Evolutionary conservation across 2,329 filamentous ascomycete genomes (phyloP).

Genomic region (Spiromastix sp.): DNA sequence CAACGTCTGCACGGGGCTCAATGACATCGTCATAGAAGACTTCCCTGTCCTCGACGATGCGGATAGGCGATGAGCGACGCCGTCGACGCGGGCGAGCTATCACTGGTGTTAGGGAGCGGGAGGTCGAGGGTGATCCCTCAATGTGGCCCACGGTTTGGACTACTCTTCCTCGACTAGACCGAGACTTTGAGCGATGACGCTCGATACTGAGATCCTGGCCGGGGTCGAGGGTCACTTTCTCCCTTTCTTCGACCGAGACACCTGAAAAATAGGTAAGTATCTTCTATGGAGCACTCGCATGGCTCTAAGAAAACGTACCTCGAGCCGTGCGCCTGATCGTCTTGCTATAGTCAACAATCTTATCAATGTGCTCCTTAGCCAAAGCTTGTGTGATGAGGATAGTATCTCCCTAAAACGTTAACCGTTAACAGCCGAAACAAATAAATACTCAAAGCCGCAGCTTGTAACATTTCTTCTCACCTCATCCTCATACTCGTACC

Average conservation of each 20-base stretch:
- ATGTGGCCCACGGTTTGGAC: no score
- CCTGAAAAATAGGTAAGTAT: no score
- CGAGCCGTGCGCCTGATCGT: constrained; percentile 36
- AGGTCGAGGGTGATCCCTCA: no score
- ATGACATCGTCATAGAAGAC: constrained; percentile 32
- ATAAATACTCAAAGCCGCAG: no score
- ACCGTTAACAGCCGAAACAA: no score
- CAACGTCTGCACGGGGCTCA: constrained; percentile 38
- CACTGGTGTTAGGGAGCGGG: neutral
- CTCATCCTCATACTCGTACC: constrained; percentile 81
- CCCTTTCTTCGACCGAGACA: constrained; percentile 8
- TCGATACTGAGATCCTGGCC: constrained; percentile 24
- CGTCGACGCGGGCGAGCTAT: constrained; percentile 19
- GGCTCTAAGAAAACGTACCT: neutral
- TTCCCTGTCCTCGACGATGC: constrained; percentile 23
- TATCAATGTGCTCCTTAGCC: constrained; percentile 83
- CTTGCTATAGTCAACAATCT: constrained; percentile 69
- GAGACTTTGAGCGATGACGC: constrained; percentile 17
- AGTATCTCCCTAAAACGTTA: constrained; percentile 56
- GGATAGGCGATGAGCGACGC: constrained; percentile 27
- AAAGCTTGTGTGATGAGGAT: constrained; percentile 76
- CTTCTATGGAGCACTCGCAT: no score
- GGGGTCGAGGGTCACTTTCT: constrained; percentile 11
- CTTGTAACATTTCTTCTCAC: no score
- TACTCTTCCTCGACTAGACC: no score